Evolutionary conservation across 768 basidiomycete genomes (phyloP), one percentile per base, ranked within the genome.

Genomic region (Phaeotremella skinneri): DNA sequence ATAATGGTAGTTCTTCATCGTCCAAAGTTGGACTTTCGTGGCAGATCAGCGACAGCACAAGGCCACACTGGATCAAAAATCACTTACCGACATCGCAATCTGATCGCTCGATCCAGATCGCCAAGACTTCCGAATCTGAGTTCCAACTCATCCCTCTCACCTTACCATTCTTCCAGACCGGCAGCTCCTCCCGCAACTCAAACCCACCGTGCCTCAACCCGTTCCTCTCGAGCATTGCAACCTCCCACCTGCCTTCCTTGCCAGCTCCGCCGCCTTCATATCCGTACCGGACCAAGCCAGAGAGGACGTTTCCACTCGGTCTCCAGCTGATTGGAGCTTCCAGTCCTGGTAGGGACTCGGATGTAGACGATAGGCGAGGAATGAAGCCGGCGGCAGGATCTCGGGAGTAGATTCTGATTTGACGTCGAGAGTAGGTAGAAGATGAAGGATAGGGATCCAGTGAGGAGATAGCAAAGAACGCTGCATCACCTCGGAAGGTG

Each of bases 211-310:
- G 89, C 59, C 92, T 79, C 59, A 99, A 77, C 0, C 96, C 96
- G 75, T 99, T 99, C 65, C 91, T 81, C 79, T 99, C 96, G 59
- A 94, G 92, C 78, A 98, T 94, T 0, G 97, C 85, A 5, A 98
- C 80, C 66, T 94, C 90, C 69, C 94, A 87, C 57, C 70, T 69
- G 82, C 84, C 63, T 81, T 84, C 6, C 76, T 47, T 87, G 84
- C 69, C 73, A 9, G 55, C 84, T 0, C 62, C 85, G 11, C 87
- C 86, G 56, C 86, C 85, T 48, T 83, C 84, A 54, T 72, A 74
- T 0, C 91, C 90, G 64, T 89, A 91, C 51, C 90, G 79, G 72
- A 96, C 90, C 0, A 88, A 86, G 11, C 83, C 80, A 1, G 85
- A 89, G 55, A 99, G 88, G 39, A 97, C 76, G 69, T 89, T 87